A percentile compares a stretch with the other conserved stretches of the same genome.
These are phyloP conservation scores for Nothophytophthora sp. DNA, from an alignment of 352 stramenopile species.

Conservation along the genomic window DNA sequence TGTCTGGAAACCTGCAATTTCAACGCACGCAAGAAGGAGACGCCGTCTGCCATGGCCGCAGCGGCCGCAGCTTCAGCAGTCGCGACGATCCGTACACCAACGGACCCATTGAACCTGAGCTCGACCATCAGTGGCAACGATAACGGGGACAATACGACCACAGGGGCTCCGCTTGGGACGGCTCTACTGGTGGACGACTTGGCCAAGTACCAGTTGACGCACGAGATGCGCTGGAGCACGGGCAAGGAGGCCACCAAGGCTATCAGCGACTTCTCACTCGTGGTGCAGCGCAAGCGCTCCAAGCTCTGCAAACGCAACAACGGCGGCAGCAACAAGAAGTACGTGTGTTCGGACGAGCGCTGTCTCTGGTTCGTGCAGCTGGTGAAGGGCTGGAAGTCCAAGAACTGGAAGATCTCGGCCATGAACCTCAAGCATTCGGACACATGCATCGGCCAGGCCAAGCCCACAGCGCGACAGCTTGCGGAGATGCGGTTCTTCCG, in stretches of 20 bases:
- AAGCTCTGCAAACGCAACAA: constrained; percentile 84
- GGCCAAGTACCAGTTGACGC: constrained; percentile 69
- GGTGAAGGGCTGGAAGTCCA: constrained; percentile 82
- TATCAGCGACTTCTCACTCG: constrained; percentile 75
- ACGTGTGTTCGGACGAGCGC: constrained; percentile 72
- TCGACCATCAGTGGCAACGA: too few relatives aligned
- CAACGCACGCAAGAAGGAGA: constrained; percentile 55
- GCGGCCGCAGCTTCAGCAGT: neutral
- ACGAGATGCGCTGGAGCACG: constrained; percentile 81
- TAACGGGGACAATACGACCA: too few relatives aligned
- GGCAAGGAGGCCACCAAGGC: constrained; percentile 79
- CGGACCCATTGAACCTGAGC: neutral
- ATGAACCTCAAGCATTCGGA: constrained; percentile 84
- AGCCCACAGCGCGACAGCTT: constrained; percentile 76
- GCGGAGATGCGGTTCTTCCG: constrained; percentile 81
- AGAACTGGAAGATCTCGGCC: constrained; percentile 90
- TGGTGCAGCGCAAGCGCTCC: constrained; percentile 79
- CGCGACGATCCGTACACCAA: neutral
- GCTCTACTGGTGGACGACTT: constrained; percentile 60
- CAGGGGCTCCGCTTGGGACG: constrained; percentile 15
- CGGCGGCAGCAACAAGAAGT: constrained; percentile 86
- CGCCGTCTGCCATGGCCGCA: neutral
- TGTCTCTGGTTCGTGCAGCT: constrained; percentile 83
- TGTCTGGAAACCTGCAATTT: constrained; percentile 82
- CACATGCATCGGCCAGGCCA: constrained; percentile 56